A percentile compares a stretch with the other conserved stretches of the same genome.
phyloP scores from a whole-genome alignment of 106 monocot genomes.

The Dioscorea zingiberensis region DNA sequence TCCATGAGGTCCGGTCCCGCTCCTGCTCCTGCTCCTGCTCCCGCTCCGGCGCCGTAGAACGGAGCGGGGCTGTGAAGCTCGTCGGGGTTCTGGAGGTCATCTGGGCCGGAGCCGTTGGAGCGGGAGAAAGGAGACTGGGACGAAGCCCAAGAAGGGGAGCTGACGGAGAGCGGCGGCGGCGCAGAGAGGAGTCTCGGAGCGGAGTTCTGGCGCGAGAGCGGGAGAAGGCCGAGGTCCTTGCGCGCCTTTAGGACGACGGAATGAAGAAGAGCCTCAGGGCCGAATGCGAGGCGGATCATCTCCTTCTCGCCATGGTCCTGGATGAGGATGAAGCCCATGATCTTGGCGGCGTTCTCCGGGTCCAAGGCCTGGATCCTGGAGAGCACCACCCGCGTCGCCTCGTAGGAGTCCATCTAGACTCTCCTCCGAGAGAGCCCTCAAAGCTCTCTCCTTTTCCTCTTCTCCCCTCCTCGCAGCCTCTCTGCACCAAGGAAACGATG shows the following conservation, averaged over 20 bases:
- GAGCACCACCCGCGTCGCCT: conserved; percentile 82
- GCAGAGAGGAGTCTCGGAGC: neutral
- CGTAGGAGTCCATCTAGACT: conserved; percentile 88
- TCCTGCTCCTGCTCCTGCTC: conserved; percentile 14
- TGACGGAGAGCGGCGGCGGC: neutral
- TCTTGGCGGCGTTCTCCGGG: conserved; percentile 90
- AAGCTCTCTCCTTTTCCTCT: neutral
- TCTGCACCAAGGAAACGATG: neutral
- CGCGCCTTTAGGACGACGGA: conserved; percentile 64
- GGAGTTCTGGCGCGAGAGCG: conserved; percentile 45
- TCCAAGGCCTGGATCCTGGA: conserved; percentile 85
- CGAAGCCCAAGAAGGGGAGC: neutral
- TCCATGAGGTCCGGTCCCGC: conserved; percentile 33
- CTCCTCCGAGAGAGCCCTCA: neutral
- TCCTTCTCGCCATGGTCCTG: conserved; percentile 99
- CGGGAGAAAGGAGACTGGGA: neutral
- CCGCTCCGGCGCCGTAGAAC: conserved; percentile 8
- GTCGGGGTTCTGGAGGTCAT: neutral
- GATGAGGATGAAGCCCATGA: conserved; percentile 89
- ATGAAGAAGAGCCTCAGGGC: conserved; percentile 77
- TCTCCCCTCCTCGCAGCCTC: neutral
- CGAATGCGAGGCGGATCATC: conserved; percentile 97
- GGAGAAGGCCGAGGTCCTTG: conserved; percentile 64
- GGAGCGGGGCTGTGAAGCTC: neutral
- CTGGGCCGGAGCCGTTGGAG: neutral